phyloP scores from a whole-genome alignment of 2,329 filamentous ascomycete genomes.

The Shiraia bambusicola region DNA sequence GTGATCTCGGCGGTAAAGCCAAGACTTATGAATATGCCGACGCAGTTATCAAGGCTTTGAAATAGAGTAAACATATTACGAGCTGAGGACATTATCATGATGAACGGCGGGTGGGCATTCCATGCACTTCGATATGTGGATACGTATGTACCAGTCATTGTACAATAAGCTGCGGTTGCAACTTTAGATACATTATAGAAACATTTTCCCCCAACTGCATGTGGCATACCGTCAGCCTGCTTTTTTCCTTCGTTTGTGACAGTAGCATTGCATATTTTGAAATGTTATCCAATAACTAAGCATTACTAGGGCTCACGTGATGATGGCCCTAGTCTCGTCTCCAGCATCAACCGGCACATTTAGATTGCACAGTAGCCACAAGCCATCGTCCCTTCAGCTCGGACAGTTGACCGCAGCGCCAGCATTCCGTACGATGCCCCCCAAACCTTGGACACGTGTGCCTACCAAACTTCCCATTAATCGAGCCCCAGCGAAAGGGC shows the following conservation, averaged over 20 bases:
- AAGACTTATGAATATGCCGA: slow-evolving; percentile 93
- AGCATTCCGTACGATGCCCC: slow-evolving; percentile 17
- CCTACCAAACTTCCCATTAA: slow-evolving; percentile 8
- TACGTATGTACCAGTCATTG: slow-evolving; percentile 44
- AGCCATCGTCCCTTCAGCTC: not conserved
- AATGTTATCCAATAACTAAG: not conserved
- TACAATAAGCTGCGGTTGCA: slow-evolving; percentile 37
- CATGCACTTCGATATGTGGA: slow-evolving; percentile 39
- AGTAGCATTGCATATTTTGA: no score
- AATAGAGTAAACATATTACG: slow-evolving; percentile 33
- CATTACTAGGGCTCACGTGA: not conserved
- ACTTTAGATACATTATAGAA: slow-evolving; percentile 5
- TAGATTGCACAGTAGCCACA: not conserved
- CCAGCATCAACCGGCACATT: not conserved
- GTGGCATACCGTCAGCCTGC: not conserved
- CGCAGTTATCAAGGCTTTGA: slow-evolving; percentile 76
- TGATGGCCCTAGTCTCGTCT: no score
- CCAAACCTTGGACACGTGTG: slow-evolving; percentile 26
- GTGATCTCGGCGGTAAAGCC: slow-evolving; percentile 92
- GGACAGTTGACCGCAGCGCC: not conserved
- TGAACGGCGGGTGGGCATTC: slow-evolving; percentile 30
- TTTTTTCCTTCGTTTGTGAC: not conserved
- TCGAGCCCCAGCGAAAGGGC: slow-evolving; percentile 2
- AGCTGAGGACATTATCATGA: slow-evolving; percentile 24
- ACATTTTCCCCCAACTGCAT: not conserved